phyloP scores from a whole-genome alignment of 176 grass and related monocot genomes.

The Coix lacrymajobi region DNA sequence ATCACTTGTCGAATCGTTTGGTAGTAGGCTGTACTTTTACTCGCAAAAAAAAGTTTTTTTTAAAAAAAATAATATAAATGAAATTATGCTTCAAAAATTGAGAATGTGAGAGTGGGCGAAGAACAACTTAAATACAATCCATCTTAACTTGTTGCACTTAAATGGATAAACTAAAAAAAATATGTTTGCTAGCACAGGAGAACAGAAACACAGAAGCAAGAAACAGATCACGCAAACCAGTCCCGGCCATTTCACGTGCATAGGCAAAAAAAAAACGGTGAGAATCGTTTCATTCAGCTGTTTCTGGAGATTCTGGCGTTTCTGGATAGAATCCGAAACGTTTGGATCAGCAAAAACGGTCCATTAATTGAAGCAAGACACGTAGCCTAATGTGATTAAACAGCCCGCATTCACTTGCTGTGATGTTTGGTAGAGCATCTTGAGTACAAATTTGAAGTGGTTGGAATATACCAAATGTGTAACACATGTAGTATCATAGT shows the following conservation, averaged over 20 bases:
- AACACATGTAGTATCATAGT: not conserved
- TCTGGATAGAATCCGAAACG: not conserved
- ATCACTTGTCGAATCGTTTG: not conserved
- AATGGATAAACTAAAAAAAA: too few species aligned
- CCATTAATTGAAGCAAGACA: not conserved
- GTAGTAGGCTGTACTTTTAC: too few species aligned
- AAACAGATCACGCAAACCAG: not conserved
- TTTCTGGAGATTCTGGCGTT: not conserved
- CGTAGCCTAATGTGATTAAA: not conserved
- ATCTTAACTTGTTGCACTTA: too few species aligned
- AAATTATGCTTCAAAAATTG: too few species aligned
- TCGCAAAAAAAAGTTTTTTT: not conserved
- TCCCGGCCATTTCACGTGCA: not conserved
- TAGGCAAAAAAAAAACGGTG: too few species aligned
- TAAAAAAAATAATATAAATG: not conserved
- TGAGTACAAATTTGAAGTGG: not conserved
- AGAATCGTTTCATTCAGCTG: not conserved
- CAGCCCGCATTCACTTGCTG: not conserved
- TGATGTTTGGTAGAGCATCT: not conserved
- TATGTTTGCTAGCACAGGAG: too few species aligned
- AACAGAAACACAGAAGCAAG: too few species aligned
- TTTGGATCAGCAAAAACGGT: not conserved
- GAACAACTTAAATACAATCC: too few species aligned
- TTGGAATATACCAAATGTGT: not conserved
- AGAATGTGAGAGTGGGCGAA: too few species aligned